These are phyloP conservation scores for Alternaria arbusti DNA, from an alignment of 2,329 filamentous ascomycete genomes.

Conservation along the genomic window DNA sequence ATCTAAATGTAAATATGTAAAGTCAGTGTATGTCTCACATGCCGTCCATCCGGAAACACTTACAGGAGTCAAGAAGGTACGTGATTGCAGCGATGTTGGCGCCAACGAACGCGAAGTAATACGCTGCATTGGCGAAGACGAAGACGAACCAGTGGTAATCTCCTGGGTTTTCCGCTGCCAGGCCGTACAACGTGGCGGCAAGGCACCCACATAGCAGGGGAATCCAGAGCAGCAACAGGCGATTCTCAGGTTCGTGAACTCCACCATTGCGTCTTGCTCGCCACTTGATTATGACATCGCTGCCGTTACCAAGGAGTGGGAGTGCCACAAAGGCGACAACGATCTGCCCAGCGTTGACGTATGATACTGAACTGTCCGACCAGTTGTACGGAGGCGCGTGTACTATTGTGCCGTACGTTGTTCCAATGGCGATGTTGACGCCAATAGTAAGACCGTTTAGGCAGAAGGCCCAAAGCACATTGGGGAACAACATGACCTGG, in stretches of 20 bases:
- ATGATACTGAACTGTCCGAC: constrained; percentile 19
- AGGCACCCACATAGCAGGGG: constrained; percentile 46
- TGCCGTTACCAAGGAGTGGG: constrained; percentile 32
- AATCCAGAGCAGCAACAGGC: constrained; percentile 48
- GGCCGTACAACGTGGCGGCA: constrained; percentile 23
- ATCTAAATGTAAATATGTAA: constrained; percentile 18
- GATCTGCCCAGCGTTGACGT: constrained; percentile 34
- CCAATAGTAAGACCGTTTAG: constrained; percentile 30
- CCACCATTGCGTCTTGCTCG: constrained; percentile 43
- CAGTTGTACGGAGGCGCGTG: constrained; percentile 26
- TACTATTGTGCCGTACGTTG: constrained; percentile 26
- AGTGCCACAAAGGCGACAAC: constrained; percentile 40
- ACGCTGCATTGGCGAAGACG: constrained; percentile 36
- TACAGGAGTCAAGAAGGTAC: constrained; percentile 52
- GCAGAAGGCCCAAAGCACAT: constrained; percentile 30
- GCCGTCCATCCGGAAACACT: neutral
- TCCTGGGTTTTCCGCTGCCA: constrained; percentile 41
- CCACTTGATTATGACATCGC: constrained; percentile 43
- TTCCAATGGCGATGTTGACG: constrained; percentile 30
- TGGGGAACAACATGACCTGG: constrained; percentile 28
- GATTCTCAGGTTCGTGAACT: constrained; percentile 50
- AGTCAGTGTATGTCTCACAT: neutral
- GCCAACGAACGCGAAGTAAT: constrained; percentile 50
- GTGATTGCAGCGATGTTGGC: constrained; percentile 56
- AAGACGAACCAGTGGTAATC: constrained; percentile 47